Base-by-base conservation (phyloP, 768 basidiomycete genomes). In the Boletus pseudo-olivaceus region DNA sequence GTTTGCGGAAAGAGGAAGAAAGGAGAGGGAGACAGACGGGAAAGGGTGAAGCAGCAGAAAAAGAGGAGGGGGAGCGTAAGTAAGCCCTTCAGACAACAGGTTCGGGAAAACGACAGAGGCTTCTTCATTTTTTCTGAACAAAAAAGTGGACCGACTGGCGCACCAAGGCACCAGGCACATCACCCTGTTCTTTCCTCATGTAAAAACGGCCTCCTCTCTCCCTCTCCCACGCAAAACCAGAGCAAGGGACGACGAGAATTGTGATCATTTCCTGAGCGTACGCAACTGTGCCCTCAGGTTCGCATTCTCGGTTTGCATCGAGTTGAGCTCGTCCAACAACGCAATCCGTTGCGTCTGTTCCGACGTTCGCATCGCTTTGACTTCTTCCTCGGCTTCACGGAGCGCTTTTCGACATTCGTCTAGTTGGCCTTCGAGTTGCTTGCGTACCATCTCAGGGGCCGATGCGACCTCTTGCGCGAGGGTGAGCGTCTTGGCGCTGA, bases 241-340 rank as follows among this genome's bases (percentile, higher is more conserved):
- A 32, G 7, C 6, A 38, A 15, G 23, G 10, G 6, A 42, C 26
- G 11, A 42, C 12, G 43, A n/a, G 6, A 19, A n/a, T 19, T 4
- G n/a, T 2, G 17, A 37, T 59, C 26, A 69, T 42, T 55, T 65
- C 50, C 82, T 86, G 57, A 76, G 68, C 23, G 78, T 78, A 48
- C 90, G 78, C 60, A 93, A 62, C 69, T 93, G 91, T 32, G 83
- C 81, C 41, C 87, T 79, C 55, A 93, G 66, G 37, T 69, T 82
- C 38, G 74, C 77, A 63, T 93, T 93, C 73, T 93, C 90, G 52
- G 80, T 85, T 73, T 93, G 90, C 72, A 87, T 79, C 48, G 80
- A 76, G 67, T 91, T 93, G 62, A 96, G 78, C 74, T 96, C 93
- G 64, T 97, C 93, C 40, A 99, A 76, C 51, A 99, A 67, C 32